Percentiles rank a stretch among this genome's conserved stretches.
These are phyloP conservation scores for Zygosaccharomyces siamensis DNA, from an alignment of 805 yeast species.

Conservation along the genomic window DNA sequence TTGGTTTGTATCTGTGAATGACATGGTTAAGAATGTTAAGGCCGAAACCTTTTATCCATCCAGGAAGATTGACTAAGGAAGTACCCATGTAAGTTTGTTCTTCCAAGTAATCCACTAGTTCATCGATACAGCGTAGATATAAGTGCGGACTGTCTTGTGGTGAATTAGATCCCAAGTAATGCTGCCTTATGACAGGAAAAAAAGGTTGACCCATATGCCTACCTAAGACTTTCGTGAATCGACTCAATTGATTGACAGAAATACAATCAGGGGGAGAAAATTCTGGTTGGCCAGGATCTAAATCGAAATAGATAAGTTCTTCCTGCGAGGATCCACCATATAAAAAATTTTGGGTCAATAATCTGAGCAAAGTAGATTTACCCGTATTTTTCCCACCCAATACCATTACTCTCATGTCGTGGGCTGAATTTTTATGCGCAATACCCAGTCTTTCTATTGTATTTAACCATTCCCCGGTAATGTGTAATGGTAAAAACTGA, in stretches of 20 bases:
- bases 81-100: conserved; percentile 35
- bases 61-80: conserved; percentile 74
- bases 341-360: conserved; percentile 48
- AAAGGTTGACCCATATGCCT: conserved; percentile 23
- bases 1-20: conserved; percentile 45
- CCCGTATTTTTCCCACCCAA: conserved; percentile 69
- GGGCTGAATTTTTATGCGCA: conserved; percentile 20
- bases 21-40: conserved; percentile 54
- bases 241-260: conserved; percentile 42
- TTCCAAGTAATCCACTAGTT: conserved; percentile 35
- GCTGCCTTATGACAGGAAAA: conserved; percentile 18
- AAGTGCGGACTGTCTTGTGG: conserved; percentile 63
- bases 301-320: conserved; percentile 52
- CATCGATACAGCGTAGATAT: conserved; percentile 43
- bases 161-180: conserved; percentile 58
- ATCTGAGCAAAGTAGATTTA: conserved; percentile 63
- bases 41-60: conserved; percentile 90
- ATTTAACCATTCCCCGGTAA: conserved; percentile 22
- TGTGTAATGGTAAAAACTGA: conserved; percentile 15
- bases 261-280: conserved; percentile 67
- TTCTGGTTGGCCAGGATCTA: conserved; percentile 90
- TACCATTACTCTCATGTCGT: conserved; percentile 33
- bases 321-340: conserved; percentile 11
- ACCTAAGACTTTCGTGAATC: conserved; percentile 19
- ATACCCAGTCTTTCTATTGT: conserved; percentile 22